These are phyloP conservation scores for Scolecobasidium constrictum DNA, from an alignment of 2,329 filamentous ascomycete species.

Conservation along the genomic window DNA sequence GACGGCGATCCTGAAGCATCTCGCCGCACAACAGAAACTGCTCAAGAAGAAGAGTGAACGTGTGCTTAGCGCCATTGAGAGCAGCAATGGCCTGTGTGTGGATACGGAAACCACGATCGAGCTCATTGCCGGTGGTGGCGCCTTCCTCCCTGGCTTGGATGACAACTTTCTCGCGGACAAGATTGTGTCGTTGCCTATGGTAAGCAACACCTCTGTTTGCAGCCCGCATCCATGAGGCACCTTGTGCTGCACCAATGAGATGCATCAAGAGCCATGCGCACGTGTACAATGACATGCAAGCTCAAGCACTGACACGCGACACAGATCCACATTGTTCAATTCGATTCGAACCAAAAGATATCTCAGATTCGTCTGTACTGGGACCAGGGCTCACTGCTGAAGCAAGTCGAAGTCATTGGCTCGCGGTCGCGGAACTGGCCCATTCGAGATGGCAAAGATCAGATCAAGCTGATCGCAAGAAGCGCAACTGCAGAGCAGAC, in stretches of 20 bases:
- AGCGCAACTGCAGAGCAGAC: conserved; percentile 36
- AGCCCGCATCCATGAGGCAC: neutral
- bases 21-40: conserved; percentile 58
- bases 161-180: conserved; percentile 89
- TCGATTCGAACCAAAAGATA: conserved; percentile 69
- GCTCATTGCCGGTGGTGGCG: conserved; percentile 70
- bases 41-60: conserved; percentile 77
- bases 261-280: neutral
- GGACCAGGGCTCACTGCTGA: conserved; percentile 90
- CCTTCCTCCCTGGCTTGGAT: conserved; percentile 79
- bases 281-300: too few relatives aligned
- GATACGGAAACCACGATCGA: conserved; percentile 78
- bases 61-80: conserved; percentile 63
- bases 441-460: conserved; percentile 76
- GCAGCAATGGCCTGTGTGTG: conserved; percentile 54
- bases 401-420: conserved; percentile 89
- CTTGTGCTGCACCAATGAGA: neutral
- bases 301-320: neutral
- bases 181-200: conserved; percentile 67
- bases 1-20: conserved; percentile 72
- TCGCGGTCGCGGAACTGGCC: conserved; percentile 88
- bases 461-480: conserved; percentile 62
- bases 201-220: conserved; percentile 38
- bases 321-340: conserved; percentile 74
- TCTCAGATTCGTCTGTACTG: conserved; percentile 79